These are phyloP conservation scores for Nemania sp. DNA, from an alignment of 2,329 filamentous ascomycete species.

Conservation along the genomic window DNA sequence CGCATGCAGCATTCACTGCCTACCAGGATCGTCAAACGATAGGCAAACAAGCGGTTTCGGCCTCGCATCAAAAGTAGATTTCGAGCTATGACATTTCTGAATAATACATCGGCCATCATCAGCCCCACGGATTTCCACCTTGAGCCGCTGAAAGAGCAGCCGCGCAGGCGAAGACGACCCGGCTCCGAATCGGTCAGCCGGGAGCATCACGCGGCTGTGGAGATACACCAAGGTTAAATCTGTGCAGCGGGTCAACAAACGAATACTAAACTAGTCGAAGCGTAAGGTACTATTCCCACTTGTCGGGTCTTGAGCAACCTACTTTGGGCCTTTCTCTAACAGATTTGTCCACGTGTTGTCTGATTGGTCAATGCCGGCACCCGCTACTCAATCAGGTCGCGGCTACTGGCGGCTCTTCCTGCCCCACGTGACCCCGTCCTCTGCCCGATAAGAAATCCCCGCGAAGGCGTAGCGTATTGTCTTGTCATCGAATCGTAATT, in stretches of 20 bases:
- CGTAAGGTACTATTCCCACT: conserved; percentile 13
- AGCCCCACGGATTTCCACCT: conserved; percentile 36
- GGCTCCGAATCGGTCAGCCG: conserved; percentile 19
- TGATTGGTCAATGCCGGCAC: conserved; percentile 50
- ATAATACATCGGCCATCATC: conserved; percentile 6
- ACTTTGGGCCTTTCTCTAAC: conserved; percentile 28
- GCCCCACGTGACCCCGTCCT: conserved; percentile 48
- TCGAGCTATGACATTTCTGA: conserved; percentile 2
- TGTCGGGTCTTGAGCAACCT: conserved; percentile 1
- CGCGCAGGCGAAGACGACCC: conserved; percentile 8
- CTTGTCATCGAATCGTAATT: conserved; percentile 49
- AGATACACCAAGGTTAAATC: conserved; percentile 13
- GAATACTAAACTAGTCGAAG: conserved; percentile 30
- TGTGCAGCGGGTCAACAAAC: conserved; percentile 8
- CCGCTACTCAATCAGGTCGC: conserved; percentile 33
- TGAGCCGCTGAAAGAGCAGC: conserved; percentile 32
- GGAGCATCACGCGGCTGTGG: conserved; percentile 27
- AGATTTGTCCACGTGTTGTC: conserved; percentile 35
- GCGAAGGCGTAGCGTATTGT: conserved; percentile 40
- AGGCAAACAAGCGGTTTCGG: conserved; percentile 25
- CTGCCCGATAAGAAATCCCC: conserved; percentile 46
- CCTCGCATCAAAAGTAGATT: background rate
- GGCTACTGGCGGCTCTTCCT: conserved; percentile 51
- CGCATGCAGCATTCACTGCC: background rate
- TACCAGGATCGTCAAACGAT: background rate